Evolutionary conservation across 352 stramenopile genomes (phyloP).

Genomic region (Phytophthora palmivora): DNA sequence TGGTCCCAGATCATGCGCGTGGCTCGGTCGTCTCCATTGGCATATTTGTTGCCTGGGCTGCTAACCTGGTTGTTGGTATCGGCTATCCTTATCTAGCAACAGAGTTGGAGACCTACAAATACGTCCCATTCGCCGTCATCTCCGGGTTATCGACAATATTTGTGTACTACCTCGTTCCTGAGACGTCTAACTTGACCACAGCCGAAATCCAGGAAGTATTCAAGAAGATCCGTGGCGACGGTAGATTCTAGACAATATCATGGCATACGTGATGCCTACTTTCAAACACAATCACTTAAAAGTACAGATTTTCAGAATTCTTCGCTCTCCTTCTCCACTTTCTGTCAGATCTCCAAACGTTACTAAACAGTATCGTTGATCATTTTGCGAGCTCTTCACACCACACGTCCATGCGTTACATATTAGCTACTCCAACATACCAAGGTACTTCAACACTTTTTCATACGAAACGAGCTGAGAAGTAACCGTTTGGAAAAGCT

Average conservation of each 20-base stretch:
- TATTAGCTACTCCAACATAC: too few relatives aligned
- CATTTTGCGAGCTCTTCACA: too few relatives aligned
- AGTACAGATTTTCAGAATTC: background rate
- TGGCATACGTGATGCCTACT: background rate
- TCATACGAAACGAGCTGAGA: too few relatives aligned
- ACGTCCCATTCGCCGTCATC: conserved; percentile 41
- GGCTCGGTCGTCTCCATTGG: conserved; percentile 37
- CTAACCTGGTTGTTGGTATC: conserved; percentile 50
- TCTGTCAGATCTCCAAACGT: too few relatives aligned
- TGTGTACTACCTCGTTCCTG: conserved; percentile 42
- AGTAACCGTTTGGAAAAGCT: too few relatives aligned
- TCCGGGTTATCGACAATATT: conserved; percentile 26
- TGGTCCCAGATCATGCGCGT: conserved; percentile 47
- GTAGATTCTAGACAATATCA: conserved; percentile 20
- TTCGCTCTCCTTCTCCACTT: too few relatives aligned
- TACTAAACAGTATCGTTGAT: too few relatives aligned
- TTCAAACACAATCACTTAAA: too few relatives aligned
- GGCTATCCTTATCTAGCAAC: conserved; percentile 48
- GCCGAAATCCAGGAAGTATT: conserved; percentile 48
- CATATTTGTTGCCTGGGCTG: conserved; percentile 41
- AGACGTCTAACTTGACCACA: conserved; percentile 46
- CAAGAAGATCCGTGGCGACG: conserved; percentile 37
- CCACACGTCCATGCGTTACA: too few relatives aligned
- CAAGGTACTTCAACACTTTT: too few relatives aligned
- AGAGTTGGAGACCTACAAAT: conserved; percentile 37